Evolutionary conservation across 1,284 basidiomycete genomes (phyloP).

Genomic region (Apiotrichum porosum): DNA sequence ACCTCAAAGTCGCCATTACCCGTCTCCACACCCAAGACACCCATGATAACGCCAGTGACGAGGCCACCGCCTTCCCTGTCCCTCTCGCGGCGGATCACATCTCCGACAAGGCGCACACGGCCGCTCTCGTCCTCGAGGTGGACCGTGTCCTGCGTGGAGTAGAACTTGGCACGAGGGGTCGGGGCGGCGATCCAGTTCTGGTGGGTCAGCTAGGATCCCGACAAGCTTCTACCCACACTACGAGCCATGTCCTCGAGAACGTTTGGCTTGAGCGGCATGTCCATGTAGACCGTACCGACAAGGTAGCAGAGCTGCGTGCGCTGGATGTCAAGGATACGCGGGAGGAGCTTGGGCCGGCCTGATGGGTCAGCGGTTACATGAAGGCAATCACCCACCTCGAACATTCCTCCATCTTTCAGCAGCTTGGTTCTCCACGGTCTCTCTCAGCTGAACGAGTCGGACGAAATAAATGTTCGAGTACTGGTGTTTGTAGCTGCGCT

Average conservation of each 20-base stretch:
- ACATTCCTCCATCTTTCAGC: conserved; percentile 62
- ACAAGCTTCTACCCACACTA: conserved; percentile 64
- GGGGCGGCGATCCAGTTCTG: conserved; percentile 87
- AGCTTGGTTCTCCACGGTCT: conserved; percentile 63
- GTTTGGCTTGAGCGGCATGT: conserved; percentile 97
- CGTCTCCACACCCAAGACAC: conserved; percentile 84
- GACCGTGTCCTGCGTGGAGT: conserved; percentile 70
- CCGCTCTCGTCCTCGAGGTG: conserved; percentile 96
- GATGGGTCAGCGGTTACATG: background rate
- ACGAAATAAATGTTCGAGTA: conserved; percentile 92
- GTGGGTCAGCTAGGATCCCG: background rate
- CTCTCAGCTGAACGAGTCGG: conserved; percentile 62
- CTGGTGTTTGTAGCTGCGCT: conserved; percentile 62
- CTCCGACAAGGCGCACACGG: conserved; percentile 79
- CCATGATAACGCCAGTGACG: conserved; percentile 84
- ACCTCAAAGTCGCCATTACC: conserved; percentile 88
- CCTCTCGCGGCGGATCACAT: conserved; percentile 48
- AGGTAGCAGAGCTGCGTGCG: conserved; percentile 83
- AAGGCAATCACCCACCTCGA: conserved; percentile 50
- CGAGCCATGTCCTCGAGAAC: conserved; percentile 89
- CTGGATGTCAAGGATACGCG: conserved; percentile 81
- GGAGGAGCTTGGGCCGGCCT: conserved; percentile 70
- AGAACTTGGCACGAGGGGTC: conserved; percentile 66
- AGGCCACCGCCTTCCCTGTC: conserved; percentile 56
- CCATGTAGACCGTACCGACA: conserved; percentile 92